Conservation (phyloP, 805 yeast genomes). For the Kurtzmaniella fragi region DNA sequence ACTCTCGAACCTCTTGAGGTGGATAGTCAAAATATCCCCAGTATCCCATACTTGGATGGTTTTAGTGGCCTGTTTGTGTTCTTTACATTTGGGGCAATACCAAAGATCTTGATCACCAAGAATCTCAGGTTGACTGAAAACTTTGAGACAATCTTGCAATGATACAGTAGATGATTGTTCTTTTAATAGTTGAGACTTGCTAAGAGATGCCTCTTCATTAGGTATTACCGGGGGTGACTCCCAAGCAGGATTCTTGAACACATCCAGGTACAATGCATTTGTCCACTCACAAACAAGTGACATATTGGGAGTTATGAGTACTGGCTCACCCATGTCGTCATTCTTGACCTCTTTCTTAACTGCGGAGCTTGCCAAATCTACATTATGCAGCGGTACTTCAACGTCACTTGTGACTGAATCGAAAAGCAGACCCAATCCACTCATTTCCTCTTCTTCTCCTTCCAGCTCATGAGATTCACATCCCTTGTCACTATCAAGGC, state of each 20-base stretch:
- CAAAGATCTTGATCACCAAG: constrained; percentile 86
- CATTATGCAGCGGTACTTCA: not conserved
- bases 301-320: constrained; percentile 11
- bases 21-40: constrained; percentile 87
- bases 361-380: no score
- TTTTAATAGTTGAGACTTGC: constrained; percentile 27
- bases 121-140: constrained; percentile 78
- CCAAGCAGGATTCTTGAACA: constrained; percentile 61
- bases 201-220: constrained; percentile 52
- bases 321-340: constrained; percentile 2
- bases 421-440: constrained; percentile 4
- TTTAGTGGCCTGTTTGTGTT: constrained; percentile 86
- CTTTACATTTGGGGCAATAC: constrained; percentile 90
- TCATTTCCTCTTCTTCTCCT: constrained; percentile 1
- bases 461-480: not conserved
- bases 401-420: constrained; percentile 3
- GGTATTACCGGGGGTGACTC: constrained; percentile 37
- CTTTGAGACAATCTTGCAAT: constrained; percentile 65
- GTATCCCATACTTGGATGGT: constrained; percentile 89
- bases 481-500: constrained; percentile 1
- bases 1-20: constrained; percentile 84
- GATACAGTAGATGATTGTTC: constrained; percentile 43
- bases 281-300: constrained; percentile 65
- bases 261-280: constrained; percentile 39
- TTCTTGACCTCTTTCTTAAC: no score